Evolutionary conservation across 2,329 filamentous ascomycete genomes (phyloP).

Genomic region (Aspergillus nomiae): DNA sequence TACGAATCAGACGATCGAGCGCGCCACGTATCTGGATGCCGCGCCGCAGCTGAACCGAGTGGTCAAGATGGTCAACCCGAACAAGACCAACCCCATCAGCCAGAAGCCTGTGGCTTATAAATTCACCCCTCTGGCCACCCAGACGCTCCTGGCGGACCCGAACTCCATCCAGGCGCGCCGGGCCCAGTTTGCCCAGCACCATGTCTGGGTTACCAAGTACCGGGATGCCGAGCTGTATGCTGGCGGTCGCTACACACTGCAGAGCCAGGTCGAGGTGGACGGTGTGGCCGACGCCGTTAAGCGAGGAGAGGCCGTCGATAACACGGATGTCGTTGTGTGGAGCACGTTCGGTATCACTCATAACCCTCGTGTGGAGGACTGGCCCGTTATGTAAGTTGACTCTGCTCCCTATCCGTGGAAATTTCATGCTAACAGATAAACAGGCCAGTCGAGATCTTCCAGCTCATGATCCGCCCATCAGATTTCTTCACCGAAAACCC

Average conservation of each 20-base stretch:
- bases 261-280: slow-evolving; percentile 46
- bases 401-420: not conserved
- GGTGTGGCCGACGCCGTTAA: slow-evolving; percentile 37
- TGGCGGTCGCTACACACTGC: slow-evolving; percentile 58
- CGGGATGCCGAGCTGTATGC: slow-evolving; percentile 55
- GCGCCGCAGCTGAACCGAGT: slow-evolving; percentile 48
- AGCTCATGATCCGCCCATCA: slow-evolving; percentile 49
- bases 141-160: slow-evolving; percentile 58
- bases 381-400: slow-evolving; percentile 44
- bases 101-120: slow-evolving; percentile 58
- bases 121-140: slow-evolving; percentile 57
- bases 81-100: slow-evolving; percentile 56
- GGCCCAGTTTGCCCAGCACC: slow-evolving; percentile 58
- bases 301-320: slow-evolving; percentile 35
- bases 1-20: slow-evolving; percentile 47
- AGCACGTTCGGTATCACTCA: slow-evolving; percentile 49
- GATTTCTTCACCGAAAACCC: slow-evolving; percentile 59
- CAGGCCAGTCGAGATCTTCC: slow-evolving; percentile 41
- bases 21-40: slow-evolving; percentile 52
- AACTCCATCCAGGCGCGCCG: slow-evolving; percentile 54
- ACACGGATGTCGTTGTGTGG: slow-evolving; percentile 49
- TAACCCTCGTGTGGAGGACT: slow-evolving; percentile 48
- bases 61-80: slow-evolving; percentile 61
- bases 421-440: slow-evolving; percentile 9
- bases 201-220: slow-evolving; percentile 58